Evolutionary conservation across 116 monocot genomes (phyloP).

Genomic region (Trichopus zeylanicus): DNA sequence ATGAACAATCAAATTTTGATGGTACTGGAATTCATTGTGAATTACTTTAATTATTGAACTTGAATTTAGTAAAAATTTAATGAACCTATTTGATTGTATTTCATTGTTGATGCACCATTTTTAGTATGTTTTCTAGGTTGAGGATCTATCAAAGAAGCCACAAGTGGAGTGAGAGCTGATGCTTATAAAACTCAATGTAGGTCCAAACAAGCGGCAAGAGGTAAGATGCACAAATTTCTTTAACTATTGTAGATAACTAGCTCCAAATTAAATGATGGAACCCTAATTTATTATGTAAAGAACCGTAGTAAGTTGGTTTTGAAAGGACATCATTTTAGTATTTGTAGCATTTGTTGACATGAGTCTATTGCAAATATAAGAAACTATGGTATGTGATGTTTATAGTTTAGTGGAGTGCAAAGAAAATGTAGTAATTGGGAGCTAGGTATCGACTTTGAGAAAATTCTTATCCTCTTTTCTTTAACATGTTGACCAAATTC

Average conservation of each 20-base stretch:
- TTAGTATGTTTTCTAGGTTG: conserved; percentile 43
- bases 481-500: no score
- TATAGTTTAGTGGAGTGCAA: no score
- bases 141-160: conserved; percentile 86
- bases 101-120: neutral
- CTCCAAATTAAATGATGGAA: neutral
- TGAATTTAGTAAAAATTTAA: no score
- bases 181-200: conserved; percentile 84
- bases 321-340: neutral
- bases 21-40: neutral
- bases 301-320: neutral
- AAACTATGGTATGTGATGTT: no score
- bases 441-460: no score
- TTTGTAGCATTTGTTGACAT: neutral
- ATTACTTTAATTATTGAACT: neutral
- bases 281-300: neutral
- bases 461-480: no score
- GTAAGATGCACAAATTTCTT: conserved; percentile 21
- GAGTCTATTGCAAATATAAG: neutral
- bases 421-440: no score
- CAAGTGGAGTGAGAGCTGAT: conserved; percentile 95
- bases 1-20: neutral
- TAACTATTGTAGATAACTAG: neutral
- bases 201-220: conserved; percentile 71
- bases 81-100: neutral